phyloP scores from a whole-genome alignment of 2,329 filamentous ascomycete genomes.

The Hirsutella thompsonii region DNA sequence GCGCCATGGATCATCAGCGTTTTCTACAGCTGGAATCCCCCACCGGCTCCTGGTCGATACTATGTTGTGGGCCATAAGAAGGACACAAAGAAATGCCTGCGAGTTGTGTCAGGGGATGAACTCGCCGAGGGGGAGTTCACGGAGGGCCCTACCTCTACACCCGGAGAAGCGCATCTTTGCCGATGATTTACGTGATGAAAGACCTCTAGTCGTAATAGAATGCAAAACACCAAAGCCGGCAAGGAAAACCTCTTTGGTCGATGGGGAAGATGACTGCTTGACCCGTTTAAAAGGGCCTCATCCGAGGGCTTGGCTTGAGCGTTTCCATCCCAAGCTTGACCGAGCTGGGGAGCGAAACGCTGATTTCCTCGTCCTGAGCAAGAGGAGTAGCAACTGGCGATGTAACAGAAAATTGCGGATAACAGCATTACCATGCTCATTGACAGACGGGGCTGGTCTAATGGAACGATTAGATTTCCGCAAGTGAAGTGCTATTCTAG shows the following conservation, averaged over 20 bases:
- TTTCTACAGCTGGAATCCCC: conserved; percentile 15
- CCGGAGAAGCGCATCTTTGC: conserved; percentile 36
- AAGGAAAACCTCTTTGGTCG: conserved; percentile 34
- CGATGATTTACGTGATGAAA: conserved; percentile 31
- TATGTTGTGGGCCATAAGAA: conserved; percentile 32
- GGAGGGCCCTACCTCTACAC: conserved; percentile 29
- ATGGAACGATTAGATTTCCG: conserved; percentile 5
- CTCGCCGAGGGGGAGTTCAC: background rate
- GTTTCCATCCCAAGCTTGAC: conserved; percentile 7
- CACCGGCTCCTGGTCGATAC: conserved; percentile 21
- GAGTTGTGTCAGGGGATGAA: background rate
- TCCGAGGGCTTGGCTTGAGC: conserved; percentile 8
- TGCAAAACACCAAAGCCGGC: conserved; percentile 27
- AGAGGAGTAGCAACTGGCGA: conserved; percentile 26
- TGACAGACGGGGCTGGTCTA: conserved; percentile 36
- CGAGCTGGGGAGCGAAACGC: conserved; percentile 23
- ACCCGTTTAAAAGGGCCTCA: conserved; percentile 19
- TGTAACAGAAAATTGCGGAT: conserved; percentile 27
- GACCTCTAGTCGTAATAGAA: conserved; percentile 34
- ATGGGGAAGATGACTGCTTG: conserved; percentile 23
- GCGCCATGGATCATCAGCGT: conserved; percentile 34
- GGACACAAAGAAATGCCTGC: conserved; percentile 32
- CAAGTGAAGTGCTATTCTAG: background rate
- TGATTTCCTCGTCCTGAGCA: conserved; percentile 34
- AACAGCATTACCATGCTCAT: conserved; percentile 32